A percentile compares a stretch with the other conserved stretches of the same genome.
These are phyloP conservation scores for Malus sylvestris DNA, from an alignment of 306 rosid genomes.

Conservation along the genomic window DNA sequence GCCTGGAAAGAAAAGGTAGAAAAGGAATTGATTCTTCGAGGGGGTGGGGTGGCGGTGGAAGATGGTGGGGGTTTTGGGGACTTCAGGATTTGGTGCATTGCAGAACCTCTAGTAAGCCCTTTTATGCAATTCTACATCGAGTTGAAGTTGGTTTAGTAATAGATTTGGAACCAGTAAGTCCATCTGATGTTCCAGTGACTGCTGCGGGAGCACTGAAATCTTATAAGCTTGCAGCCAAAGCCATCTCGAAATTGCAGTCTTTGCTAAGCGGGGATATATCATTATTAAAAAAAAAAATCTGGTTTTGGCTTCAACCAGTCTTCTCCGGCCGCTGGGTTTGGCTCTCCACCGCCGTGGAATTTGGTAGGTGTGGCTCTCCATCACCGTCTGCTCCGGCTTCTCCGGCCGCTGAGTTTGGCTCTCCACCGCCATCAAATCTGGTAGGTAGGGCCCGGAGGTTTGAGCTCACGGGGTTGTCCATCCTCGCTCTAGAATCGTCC, in stretches of 20 bases:
- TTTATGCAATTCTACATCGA: constrained; percentile 40
- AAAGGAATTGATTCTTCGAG: too few species aligned
- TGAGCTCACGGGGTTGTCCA: constrained; percentile 72
- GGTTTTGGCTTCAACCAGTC: too few species aligned
- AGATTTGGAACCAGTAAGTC: constrained; percentile 41
- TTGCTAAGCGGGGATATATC: constrained; percentile 31
- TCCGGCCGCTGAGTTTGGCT: constrained; percentile 42
- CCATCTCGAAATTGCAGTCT: constrained; percentile 36
- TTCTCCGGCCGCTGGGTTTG: too few species aligned
- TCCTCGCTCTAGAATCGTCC: constrained; percentile 50
- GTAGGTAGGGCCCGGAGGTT: constrained; percentile 88
- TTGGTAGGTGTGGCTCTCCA: too few species aligned
- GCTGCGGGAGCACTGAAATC: constrained; percentile 42
- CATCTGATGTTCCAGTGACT: constrained; percentile 31
- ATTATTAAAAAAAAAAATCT: neutral
- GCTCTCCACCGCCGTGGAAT: too few species aligned
- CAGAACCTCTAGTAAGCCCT: constrained; percentile 36
- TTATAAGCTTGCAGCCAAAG: constrained; percentile 37
- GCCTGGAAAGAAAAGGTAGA: too few species aligned
- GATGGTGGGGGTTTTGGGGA: too few species aligned
- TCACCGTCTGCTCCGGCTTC: constrained; percentile 33
- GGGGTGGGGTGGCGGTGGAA: too few species aligned
- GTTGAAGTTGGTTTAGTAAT: constrained; percentile 31
- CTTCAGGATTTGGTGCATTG: constrained; percentile 18
- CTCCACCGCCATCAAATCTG: neutral